Conservation (phyloP, 495 filamentous ascomycete species). For the Gamarada debralockiae region DNA sequence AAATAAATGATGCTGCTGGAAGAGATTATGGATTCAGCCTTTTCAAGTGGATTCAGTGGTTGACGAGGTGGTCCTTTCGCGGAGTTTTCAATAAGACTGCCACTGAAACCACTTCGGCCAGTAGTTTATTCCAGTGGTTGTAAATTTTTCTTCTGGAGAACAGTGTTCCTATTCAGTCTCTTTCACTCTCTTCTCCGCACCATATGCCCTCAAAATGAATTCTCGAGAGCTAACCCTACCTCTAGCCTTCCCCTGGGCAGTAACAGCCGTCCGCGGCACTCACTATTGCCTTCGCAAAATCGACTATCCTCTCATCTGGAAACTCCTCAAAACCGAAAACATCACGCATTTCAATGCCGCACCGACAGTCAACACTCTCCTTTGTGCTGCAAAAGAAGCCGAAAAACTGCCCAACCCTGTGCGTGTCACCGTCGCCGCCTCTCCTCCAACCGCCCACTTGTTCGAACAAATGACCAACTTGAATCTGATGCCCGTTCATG, state of each 20-base stretch:
- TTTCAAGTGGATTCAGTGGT: too few species aligned
- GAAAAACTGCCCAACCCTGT: constrained; percentile 64
- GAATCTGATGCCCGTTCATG: constrained; percentile 89
- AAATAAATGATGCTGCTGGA: too few species aligned
- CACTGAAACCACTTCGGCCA: too few species aligned
- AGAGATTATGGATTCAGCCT: too few species aligned
- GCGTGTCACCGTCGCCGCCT: constrained; percentile 87
- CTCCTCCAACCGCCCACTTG: constrained; percentile 80
- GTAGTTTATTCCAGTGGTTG: too few species aligned
- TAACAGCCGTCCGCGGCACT: constrained; percentile 87
- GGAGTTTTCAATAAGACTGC: too few species aligned
- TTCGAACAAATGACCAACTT: constrained; percentile 87
- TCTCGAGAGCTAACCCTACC: constrained; percentile 5
- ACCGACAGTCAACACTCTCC: constrained; percentile 91
- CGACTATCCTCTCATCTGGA: constrained; percentile 91
- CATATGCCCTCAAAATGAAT: too few species aligned
- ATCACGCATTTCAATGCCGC: constrained; percentile 96
- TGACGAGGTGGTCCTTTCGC: too few species aligned
- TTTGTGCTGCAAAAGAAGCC: constrained; percentile 75
- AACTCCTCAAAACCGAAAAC: constrained; percentile 71
- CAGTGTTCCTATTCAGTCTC: too few species aligned
- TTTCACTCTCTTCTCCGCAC: too few species aligned
- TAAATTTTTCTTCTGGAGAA: too few species aligned
- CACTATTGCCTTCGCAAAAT: constrained; percentile 95
- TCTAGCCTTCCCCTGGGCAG: constrained; percentile 62